Evolutionary conservation across 2,329 filamentous ascomycete genomes (phyloP).

Genomic region (Beauveria bassiana): DNA sequence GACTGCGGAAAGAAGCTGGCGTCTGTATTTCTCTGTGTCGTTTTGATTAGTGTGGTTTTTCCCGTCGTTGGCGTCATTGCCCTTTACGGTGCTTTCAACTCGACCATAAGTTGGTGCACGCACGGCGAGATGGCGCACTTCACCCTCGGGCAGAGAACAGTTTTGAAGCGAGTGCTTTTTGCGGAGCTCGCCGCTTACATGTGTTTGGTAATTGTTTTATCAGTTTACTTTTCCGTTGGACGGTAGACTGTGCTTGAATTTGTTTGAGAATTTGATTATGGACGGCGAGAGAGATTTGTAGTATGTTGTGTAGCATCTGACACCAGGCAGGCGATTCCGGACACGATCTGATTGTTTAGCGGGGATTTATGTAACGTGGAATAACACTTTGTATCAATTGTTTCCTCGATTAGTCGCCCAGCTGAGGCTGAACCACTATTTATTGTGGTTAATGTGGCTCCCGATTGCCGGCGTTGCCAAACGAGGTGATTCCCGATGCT

Average conservation of each 20-base stretch:
- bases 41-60: conserved; percentile 32
- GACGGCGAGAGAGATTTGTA: not conserved
- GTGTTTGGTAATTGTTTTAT: conserved; percentile 23
- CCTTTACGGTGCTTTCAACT: conserved; percentile 36
- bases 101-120: conserved; percentile 41
- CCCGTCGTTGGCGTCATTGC: conserved; percentile 40
- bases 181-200: conserved; percentile 26
- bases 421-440: not conserved
- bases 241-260: conserved; percentile 1
- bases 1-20: conserved; percentile 24
- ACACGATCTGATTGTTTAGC: not conserved
- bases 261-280: not conserved
- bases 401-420: not conserved
- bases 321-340: not conserved
- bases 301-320: conserved; percentile 9
- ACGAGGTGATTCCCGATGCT: not conserved
- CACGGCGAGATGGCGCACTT: conserved; percentile 35
- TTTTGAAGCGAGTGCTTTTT: conserved; percentile 30
- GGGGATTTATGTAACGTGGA: not conserved
- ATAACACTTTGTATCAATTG: not conserved
- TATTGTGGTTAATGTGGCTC: not conserved
- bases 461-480: not conserved
- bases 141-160: conserved; percentile 23
- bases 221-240: conserved; percentile 23
- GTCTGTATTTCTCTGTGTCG: conserved; percentile 31